Percentiles rank a stretch among this genome's conserved stretches.
These are phyloP conservation scores for Straminergon stramineum DNA, from an alignment of 225 moss, liverwort and hornwort genomes.

Conservation along the genomic window DNA sequence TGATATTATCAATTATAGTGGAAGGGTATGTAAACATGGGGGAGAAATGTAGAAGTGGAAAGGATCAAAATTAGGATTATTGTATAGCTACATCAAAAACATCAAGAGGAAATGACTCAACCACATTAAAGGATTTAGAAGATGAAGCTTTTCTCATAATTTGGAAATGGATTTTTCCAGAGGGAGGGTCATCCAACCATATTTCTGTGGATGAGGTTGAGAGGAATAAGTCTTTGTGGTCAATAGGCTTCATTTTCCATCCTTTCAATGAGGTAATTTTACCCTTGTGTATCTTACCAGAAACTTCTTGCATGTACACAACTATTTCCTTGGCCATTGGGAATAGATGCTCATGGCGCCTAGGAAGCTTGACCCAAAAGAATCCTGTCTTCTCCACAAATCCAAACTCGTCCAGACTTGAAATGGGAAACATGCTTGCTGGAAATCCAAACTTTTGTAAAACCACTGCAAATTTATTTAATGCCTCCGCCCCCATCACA, in stretches of 20 bases:
- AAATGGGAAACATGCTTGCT: conserved; percentile 8
- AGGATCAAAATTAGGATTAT: background rate
- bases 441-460: conserved; percentile 19
- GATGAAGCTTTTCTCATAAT: background rate
- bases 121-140: background rate
- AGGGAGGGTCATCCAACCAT: conserved; percentile 24
- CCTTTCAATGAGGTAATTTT: conserved; percentile 10
- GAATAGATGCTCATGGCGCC: conserved; percentile 7
- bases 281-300: background rate
- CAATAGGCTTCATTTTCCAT: conserved; percentile 11
- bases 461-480: background rate
- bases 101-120: conserved; percentile 11
- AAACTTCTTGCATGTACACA: conserved; percentile 19
- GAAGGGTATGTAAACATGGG: background rate
- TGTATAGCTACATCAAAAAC: background rate
- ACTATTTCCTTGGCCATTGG: conserved; percentile 5
- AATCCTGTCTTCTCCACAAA: conserved; percentile 20
- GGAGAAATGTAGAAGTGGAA: background rate
- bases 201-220: background rate
- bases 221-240: conserved; percentile 18
- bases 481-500: background rate
- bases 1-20: background rate
- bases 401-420: background rate
- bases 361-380: conserved; percentile 19
- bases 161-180: background rate